Evolutionary conservation across 2,329 filamentous ascomycete species (phyloP).

Genomic region (Colletotrichum sp.): DNA sequence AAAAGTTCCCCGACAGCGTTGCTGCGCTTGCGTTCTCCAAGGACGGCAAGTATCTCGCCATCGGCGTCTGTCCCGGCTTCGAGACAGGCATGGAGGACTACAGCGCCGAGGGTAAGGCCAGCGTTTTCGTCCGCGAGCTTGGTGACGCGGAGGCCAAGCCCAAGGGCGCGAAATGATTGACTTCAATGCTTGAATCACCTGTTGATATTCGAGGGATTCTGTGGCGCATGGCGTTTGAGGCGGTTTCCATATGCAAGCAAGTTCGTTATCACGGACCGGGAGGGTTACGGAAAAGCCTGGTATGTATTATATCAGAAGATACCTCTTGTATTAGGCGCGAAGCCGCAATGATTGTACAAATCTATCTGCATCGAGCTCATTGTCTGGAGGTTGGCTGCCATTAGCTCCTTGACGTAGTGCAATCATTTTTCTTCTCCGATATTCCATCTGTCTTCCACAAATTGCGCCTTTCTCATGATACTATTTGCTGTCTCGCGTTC

Average conservation of each 20-base stretch:
- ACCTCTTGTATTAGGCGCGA: constrained; percentile 10
- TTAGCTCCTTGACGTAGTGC: neutral
- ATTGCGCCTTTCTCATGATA: neutral
- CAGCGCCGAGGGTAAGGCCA: constrained; percentile 72
- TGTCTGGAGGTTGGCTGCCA: neutral
- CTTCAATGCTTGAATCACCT: neutral
- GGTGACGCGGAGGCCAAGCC: constrained; percentile 87
- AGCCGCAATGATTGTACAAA: neutral
- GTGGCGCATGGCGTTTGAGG: constrained; percentile 23
- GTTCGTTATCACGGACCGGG: constrained; percentile 29
- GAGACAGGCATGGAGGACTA: constrained; percentile 87
- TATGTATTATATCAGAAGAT: constrained; percentile 19
- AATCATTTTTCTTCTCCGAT: neutral
- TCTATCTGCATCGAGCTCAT: neutral
- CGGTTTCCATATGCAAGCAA: constrained; percentile 29
- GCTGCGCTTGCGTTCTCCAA: constrained; percentile 78
- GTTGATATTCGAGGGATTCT: constrained; percentile 22
- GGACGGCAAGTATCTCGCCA: constrained; percentile 79
- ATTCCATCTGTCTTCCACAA: neutral
- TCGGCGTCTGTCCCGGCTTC: constrained; percentile 85
- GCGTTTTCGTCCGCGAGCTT: constrained; percentile 82
- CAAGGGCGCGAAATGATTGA: constrained; percentile 71
- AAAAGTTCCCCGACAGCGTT: constrained; percentile 80
- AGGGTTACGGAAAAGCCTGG: constrained; percentile 20
- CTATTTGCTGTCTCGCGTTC: neutral